These are phyloP conservation scores for Tulasnella sp. DNA, from an alignment of 768 basidiomycete species.

Conservation along the genomic window DNA sequence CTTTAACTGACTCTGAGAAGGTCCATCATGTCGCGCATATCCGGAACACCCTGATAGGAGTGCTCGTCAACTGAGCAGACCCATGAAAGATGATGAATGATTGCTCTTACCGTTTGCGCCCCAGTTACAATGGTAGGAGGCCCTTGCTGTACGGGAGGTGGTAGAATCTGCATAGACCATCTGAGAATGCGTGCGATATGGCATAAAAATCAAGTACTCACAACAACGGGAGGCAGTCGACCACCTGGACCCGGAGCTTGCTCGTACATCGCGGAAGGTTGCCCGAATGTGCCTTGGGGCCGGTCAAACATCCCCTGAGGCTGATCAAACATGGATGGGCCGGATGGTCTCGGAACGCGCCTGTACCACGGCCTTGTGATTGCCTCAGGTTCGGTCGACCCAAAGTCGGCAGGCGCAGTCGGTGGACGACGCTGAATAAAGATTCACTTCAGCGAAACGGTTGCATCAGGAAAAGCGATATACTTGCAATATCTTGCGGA, in stretches of 20 bases:
- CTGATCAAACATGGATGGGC: neutral
- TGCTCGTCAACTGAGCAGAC: neutral
- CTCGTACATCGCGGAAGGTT: too few relatives aligned
- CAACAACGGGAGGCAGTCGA: neutral
- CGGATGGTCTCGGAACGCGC: neutral
- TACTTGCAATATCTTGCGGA: neutral
- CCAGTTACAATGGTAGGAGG: conserved; percentile 1
- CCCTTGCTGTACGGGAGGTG: neutral
- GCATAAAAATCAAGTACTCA: neutral
- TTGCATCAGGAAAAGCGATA: neutral
- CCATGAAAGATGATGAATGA: neutral
- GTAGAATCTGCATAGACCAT: neutral
- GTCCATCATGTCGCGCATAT: conserved; percentile 42
- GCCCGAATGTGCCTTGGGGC: too few relatives aligned
- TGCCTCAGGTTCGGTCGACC: neutral
- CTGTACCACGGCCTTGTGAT: conserved; percentile 2
- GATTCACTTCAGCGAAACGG: neutral
- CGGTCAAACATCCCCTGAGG: too few relatives aligned
- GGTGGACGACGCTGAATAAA: conserved; percentile 8
- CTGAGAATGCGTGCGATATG: neutral
- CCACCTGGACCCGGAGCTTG: neutral
- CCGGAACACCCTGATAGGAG: neutral
- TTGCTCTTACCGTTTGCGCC: neutral
- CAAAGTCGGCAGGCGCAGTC: conserved; percentile 15
- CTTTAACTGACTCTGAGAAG: conserved; percentile 28